Evolutionary conservation across 345 rosid genomes (phyloP).

Genomic region (Erucastrum elatum): DNA sequence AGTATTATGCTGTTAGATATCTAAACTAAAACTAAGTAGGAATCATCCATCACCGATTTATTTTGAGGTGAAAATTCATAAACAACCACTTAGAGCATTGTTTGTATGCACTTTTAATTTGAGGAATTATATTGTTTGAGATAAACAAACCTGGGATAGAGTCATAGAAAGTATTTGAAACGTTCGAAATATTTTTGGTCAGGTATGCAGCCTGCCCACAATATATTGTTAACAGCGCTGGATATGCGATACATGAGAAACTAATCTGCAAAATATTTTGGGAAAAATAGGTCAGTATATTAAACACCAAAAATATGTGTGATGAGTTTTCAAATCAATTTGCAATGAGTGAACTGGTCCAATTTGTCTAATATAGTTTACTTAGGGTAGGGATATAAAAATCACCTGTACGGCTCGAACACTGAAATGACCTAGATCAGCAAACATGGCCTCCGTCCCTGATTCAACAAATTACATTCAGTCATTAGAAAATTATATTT

Average conservation of each 20-base stretch:
- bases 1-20: not conserved
- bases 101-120: not conserved
- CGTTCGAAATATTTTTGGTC: slow-evolving; percentile 39
- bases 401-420: slow-evolving; percentile 67
- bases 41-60: not conserved
- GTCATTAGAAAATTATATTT: not conserved
- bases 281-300: not conserved
- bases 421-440: slow-evolving; percentile 82
- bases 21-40: not conserved
- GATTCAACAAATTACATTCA: not conserved
- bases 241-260: slow-evolving; percentile 54
- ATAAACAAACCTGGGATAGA: slow-evolving; percentile 52
- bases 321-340: not conserved
- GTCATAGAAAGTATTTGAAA: slow-evolving; percentile 57
- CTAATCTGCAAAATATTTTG: slow-evolving; percentile 53
- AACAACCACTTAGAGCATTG: not conserved
- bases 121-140: not conserved
- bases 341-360: not conserved
- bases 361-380: not conserved
- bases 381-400: not conserved
- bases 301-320: not conserved
- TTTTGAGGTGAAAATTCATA: not conserved
- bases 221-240: slow-evolving; percentile 47
- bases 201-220: slow-evolving; percentile 69
- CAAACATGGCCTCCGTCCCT: slow-evolving; percentile 91